Conservation (phyloP, 768 basidiomycete species). For the Psilocybe tampanensis region DNA sequence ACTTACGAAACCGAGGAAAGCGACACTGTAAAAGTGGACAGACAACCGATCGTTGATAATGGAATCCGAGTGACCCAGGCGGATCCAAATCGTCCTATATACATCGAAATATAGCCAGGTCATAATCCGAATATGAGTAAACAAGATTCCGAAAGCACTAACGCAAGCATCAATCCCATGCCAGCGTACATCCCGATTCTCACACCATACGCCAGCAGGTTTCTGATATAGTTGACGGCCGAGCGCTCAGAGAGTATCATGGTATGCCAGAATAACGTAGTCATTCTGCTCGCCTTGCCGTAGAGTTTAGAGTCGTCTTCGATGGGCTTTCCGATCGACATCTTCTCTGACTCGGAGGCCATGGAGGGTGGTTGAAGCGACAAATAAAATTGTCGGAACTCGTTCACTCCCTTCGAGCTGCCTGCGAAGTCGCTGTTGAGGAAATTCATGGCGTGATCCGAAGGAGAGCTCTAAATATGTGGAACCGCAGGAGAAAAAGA, state of each 20-base stretch:
- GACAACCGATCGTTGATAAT: conserved; percentile 51
- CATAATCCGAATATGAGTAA: no score
- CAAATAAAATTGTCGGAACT: conserved; percentile 39
- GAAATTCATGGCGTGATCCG: conserved; percentile 63
- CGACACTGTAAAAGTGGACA: conserved; percentile 59
- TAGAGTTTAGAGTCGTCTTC: conserved; percentile 11
- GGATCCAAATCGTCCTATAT: conserved; percentile 52
- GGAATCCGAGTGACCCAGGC: conserved; percentile 37
- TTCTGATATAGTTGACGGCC: conserved; percentile 51
- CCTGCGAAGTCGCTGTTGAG: conserved; percentile 49
- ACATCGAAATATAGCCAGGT: background rate
- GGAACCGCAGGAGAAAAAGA: conserved; percentile 7
- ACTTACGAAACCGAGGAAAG: conserved; percentile 52
- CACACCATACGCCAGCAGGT: conserved; percentile 60
- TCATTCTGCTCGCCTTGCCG: conserved; percentile 33
- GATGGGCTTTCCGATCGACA: background rate
- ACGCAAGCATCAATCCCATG: conserved; percentile 49
- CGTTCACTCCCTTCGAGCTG: conserved; percentile 21
- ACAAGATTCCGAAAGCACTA: conserved; percentile 17
- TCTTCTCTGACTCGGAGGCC: background rate
- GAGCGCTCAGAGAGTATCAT: conserved; percentile 49
- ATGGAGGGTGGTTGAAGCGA: conserved; percentile 14
- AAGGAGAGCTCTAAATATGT: conserved; percentile 46
- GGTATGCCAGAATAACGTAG: conserved; percentile 42
- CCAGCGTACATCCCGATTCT: conserved; percentile 57